Conservation (phyloP, 2,329 filamentous ascomycete genomes). For the Colletotrichum lindemuthianum region DNA sequence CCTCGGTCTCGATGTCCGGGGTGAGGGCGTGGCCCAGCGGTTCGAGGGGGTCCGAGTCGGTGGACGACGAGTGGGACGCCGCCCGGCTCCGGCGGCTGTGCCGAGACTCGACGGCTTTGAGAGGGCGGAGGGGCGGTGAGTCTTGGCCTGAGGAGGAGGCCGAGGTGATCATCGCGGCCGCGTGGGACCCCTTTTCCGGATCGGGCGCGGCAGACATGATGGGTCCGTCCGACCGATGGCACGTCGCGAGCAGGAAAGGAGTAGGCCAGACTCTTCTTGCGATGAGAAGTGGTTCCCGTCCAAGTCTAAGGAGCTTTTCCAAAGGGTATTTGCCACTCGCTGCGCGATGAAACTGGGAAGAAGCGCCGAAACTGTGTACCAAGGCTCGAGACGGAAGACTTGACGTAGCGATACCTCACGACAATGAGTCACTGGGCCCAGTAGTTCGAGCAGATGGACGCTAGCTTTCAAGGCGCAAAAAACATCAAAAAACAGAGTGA, state of each 20-base stretch:
- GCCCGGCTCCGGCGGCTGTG: conserved; percentile 27
- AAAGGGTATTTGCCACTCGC: too few species aligned
- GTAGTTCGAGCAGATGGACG: neutral
- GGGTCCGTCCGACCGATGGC: neutral
- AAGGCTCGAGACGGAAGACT: conserved; percentile 18
- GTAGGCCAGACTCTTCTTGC: too few species aligned
- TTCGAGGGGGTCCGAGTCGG: conserved; percentile 39
- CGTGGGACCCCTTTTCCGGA: conserved; percentile 29
- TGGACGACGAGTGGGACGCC: conserved; percentile 26
- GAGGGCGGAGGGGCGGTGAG: conserved; percentile 26
- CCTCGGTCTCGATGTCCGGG: conserved; percentile 49
- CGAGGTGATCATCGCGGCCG: conserved; percentile 20
- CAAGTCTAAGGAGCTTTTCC: neutral
- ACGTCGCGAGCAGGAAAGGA: neutral
- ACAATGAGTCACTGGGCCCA: neutral
- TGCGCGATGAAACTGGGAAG: neutral
- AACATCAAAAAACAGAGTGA: neutral
- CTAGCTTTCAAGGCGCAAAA: neutral
- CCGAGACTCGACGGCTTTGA: conserved; percentile 20
- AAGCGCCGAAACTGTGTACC: neutral
- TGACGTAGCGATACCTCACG: conserved; percentile 13
- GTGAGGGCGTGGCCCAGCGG: conserved; percentile 52
- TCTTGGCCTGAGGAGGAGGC: conserved; percentile 22
- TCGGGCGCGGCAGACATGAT: conserved; percentile 29
- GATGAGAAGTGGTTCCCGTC: neutral